These are phyloP conservation scores for Posidonia australis DNA, from an alignment of 106 monocot genomes.

Conservation along the genomic window DNA sequence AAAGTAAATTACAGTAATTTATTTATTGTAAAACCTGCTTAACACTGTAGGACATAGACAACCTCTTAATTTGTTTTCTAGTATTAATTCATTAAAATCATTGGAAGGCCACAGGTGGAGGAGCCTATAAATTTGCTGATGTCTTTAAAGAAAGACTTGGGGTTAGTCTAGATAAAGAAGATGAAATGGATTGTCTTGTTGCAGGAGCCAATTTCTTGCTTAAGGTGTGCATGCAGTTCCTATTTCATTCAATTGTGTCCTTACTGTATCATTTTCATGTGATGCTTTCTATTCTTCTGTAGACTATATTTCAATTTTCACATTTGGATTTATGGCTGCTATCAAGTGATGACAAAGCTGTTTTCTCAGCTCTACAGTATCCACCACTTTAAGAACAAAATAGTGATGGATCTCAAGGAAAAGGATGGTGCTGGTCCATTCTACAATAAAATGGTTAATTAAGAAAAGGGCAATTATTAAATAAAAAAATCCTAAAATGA, in stretches of 20 bases:
- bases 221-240: slow-evolving; percentile 53
- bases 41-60: neutral
- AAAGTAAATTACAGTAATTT: too few species aligned
- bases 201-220: slow-evolving; percentile 98
- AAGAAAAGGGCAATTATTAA: too few species aligned
- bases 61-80: neutral
- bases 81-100: slow-evolving; percentile 9
- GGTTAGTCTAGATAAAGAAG: slow-evolving; percentile 90
- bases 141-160: slow-evolving; percentile 81
- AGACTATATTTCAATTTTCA: too few species aligned
- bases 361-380: too few species aligned
- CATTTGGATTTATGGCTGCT: too few species aligned
- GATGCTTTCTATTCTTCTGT: too few species aligned
- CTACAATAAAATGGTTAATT: too few species aligned
- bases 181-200: slow-evolving; percentile 97
- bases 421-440: too few species aligned
- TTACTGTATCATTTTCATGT: neutral
- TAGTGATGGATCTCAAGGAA: too few species aligned
- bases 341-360: too few species aligned
- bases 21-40: neutral
- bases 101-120: slow-evolving; percentile 97
- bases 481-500: too few species aligned
- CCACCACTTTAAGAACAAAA: too few species aligned
- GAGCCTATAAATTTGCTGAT: slow-evolving; percentile 93
- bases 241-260: neutral